These are phyloP conservation scores for Blastobotrys raffinosifermentans DNA, from an alignment of 1,139 yeast species.

Conservation along the genomic window DNA sequence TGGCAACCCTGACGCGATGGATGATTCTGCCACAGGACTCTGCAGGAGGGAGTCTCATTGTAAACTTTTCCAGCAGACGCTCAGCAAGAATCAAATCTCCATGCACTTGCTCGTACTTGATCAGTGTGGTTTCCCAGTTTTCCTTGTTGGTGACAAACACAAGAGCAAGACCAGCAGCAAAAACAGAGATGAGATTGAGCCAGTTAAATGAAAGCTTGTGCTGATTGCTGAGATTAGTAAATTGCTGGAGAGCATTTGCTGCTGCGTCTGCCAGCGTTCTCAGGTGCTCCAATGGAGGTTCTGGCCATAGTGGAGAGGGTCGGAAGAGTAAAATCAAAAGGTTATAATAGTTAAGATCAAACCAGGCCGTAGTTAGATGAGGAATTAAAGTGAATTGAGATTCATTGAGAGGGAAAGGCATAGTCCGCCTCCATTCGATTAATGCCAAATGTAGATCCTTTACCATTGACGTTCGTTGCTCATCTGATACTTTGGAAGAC, in stretches of 20 bases:
- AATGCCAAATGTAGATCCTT: conserved; percentile 18
- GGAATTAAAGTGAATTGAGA: conserved; percentile 18
- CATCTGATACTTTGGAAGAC: conserved; percentile 6
- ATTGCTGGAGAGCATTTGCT: conserved; percentile 18
- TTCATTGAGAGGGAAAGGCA: conserved; percentile 22
- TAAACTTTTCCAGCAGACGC: conserved; percentile 14
- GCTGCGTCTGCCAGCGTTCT: conserved; percentile 18
- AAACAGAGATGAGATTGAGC: conserved; percentile 19
- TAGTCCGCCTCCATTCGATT: conserved; percentile 20
- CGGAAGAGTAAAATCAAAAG: conserved; percentile 22
- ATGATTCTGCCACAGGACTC: conserved; percentile 12
- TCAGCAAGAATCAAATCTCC: conserved; percentile 13
- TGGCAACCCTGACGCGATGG: too few relatives aligned
- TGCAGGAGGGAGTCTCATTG: conserved; percentile 18
- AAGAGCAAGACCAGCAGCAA: conserved; percentile 18
- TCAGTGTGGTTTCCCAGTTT: conserved; percentile 11
- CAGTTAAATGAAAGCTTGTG: conserved; percentile 20
- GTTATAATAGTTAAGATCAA: conserved; percentile 24
- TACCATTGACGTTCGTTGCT: conserved; percentile 9
- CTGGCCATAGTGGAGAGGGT: conserved; percentile 24
- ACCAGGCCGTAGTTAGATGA: conserved; percentile 21
- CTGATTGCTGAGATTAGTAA: conserved; percentile 16
- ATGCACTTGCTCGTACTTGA: conserved; percentile 11
- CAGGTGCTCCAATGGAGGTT: conserved; percentile 17
- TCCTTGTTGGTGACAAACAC: conserved; percentile 18